These are phyloP conservation scores for Taiwanofungus camphoratus DNA, from an alignment of 1,284 basidiomycete species.

Conservation along the genomic window DNA sequence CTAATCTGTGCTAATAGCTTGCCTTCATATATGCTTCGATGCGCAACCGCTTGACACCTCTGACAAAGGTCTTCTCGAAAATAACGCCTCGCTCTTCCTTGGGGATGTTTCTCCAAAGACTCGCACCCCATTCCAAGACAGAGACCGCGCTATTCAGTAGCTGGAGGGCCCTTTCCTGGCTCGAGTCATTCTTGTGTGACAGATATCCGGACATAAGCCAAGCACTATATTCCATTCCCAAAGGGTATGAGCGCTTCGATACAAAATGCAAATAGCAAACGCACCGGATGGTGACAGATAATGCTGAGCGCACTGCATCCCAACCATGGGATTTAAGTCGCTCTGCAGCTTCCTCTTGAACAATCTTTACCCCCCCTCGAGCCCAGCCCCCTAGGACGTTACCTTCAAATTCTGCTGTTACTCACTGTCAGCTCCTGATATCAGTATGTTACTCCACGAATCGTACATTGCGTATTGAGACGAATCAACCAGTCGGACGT, in stretches of 20 bases:
- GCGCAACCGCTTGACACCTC: slow-evolving; percentile 28
- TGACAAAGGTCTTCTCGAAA: slow-evolving; percentile 29
- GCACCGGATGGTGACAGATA: slow-evolving; percentile 35
- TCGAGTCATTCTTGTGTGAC: slow-evolving; percentile 7
- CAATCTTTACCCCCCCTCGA: slow-evolving; percentile 23
- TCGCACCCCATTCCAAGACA: slow-evolving; percentile 36
- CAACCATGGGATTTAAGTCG: slow-evolving; percentile 32
- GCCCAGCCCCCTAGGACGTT: slow-evolving; percentile 27
- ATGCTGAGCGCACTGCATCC: slow-evolving; percentile 31
- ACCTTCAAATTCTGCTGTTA: slow-evolving; percentile 28
- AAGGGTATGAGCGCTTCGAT: background rate
- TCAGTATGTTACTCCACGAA: background rate
- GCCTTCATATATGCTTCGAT: slow-evolving; percentile 26
- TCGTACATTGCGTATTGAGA: slow-evolving; percentile 32
- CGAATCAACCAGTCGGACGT: slow-evolving; percentile 19
- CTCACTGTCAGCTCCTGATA: background rate
- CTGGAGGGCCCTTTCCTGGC: slow-evolving; percentile 10
- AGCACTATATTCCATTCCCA: slow-evolving; percentile 6
- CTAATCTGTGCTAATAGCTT: background rate
- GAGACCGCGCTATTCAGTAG: slow-evolving; percentile 26
- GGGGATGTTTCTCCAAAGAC: slow-evolving; percentile 31
- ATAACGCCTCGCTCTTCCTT: slow-evolving; percentile 26
- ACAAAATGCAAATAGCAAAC: no score
- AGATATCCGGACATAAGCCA: slow-evolving; percentile 19
- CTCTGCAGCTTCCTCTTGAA: slow-evolving; percentile 30